Base-by-base conservation (phyloP, 768 basidiomycete genomes). In the Daedaleopsis sinensis region DNA sequence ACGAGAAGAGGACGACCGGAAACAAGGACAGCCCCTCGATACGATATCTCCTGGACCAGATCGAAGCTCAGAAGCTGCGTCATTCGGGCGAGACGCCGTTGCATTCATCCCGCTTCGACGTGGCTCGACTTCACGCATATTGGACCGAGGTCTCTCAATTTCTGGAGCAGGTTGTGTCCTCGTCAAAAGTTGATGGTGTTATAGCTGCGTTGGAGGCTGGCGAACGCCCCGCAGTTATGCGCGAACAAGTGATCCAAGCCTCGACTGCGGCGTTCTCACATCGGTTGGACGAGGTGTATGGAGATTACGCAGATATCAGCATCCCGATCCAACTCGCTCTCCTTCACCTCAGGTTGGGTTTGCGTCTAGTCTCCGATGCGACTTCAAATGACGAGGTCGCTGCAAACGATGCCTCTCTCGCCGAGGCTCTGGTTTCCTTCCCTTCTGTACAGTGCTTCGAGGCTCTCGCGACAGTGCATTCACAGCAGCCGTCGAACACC, bases 111-210 rank as follows among this genome's bases (percentile, higher is more conserved):
- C 36, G 61, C 32, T 35, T 50, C 47, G 76, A 84, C 62, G 66
- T 84, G 39, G 64, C 77, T n/a, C 80, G 77, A 7, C 72, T 92
- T 12, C 82, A 84, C 46, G 76, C 80, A 57, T 91, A 86, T 71
- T 93, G 91, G 90, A 77, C 82, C 3, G 91, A 93, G 69, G 86
- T 96, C 12, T 75, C 79, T 1, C 87, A 93, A 58, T 96, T 98
- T 78, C 77, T 86, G 52, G 71, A 67, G 12, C 90, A 90, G 58
- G 74, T 89, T 62, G 66, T 87, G 24, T 69, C 78, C 2, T 57
- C 77, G 2, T 53, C 75, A 5, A 88, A 85, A 69, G 70, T 91
- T 11, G 74, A 80, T 44, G 71, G 79, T 12, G 75, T 96, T 15
- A 62, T 79, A 0, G 53, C 58, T 21, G 68, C 71, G 13, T 71